A percentile compares a stretch with the other conserved stretches of the same genome.
Conservation (phyloP, 1,139 yeast genomes). For the Kurtzmaniella quercitrusa region DNA sequence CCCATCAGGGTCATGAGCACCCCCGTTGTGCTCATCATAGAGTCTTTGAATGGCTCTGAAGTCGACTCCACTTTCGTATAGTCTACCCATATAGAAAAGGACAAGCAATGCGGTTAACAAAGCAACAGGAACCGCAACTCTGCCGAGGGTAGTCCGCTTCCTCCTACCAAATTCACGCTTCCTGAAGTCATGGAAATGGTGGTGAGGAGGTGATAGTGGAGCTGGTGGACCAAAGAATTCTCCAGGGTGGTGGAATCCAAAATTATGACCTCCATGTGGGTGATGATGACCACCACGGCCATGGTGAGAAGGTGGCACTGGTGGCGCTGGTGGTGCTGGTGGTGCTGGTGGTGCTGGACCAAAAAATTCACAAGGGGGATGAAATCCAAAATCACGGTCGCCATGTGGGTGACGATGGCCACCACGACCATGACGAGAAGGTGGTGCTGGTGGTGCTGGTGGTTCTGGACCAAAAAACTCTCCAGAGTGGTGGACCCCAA, state of each 20-base stretch:
- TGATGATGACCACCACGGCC: constrained; percentile 2
- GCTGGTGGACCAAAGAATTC: background rate
- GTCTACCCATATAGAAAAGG: constrained; percentile 3
- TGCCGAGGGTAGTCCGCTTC: background rate
- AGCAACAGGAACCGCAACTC: background rate
- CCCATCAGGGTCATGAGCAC: background rate
- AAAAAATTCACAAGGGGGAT: too few species aligned
- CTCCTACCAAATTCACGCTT: background rate
- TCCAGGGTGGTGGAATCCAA: background rate
- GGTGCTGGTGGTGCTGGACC: too few species aligned
- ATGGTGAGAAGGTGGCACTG: too few species aligned
- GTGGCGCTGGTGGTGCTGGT: too few species aligned
- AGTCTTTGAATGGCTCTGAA: background rate
- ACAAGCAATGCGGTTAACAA: background rate
- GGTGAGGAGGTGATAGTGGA: constrained; percentile 3
- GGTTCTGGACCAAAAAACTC: background rate
- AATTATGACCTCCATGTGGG: background rate
- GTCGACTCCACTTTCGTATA: constrained; percentile 1
- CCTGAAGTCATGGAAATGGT: background rate
- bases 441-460: constrained; percentile 4
- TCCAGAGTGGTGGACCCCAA: too few species aligned
- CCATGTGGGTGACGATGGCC: too few species aligned
- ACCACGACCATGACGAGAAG: background rate
- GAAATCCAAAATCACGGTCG: too few species aligned
- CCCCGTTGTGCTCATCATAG: background rate